Conservation (phyloP, 2,329 filamentous ascomycete species). For the Fusarium neocosmosporiellum region DNA sequence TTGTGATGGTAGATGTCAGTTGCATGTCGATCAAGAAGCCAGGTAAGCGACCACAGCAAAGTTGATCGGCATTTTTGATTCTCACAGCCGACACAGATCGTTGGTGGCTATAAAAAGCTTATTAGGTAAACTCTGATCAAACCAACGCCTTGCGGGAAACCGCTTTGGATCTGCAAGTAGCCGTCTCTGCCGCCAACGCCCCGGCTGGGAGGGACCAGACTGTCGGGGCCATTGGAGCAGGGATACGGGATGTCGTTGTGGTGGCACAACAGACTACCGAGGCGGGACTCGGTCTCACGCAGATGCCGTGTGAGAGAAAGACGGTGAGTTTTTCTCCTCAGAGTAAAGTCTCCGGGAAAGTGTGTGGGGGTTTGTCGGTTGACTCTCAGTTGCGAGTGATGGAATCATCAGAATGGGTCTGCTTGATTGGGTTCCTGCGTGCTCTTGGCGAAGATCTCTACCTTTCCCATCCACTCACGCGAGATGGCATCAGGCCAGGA, state of each 20-base stretch:
- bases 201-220: not conserved
- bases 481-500: slow-evolving; percentile 32
- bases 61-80: slow-evolving; percentile 1
- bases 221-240: slow-evolving; percentile 3
- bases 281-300: slow-evolving; percentile 2
- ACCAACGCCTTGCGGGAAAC: not conserved
- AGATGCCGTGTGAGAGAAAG: not conserved
- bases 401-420: slow-evolving; percentile 1
- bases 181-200: not conserved
- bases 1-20: not conserved
- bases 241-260: not conserved
- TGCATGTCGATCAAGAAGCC: not conserved
- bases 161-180: not conserved
- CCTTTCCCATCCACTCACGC: slow-evolving; percentile 7
- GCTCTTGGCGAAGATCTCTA: slow-evolving; percentile 30
- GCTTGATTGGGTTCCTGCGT: slow-evolving; percentile 9
- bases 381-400: not conserved
- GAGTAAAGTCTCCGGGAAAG: not conserved
- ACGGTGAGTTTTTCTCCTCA: not conserved
- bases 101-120: not conserved
- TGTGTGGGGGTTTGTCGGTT: slow-evolving; percentile 18
- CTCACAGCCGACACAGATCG: slow-evolving; percentile 5
- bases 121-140: not conserved
- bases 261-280: slow-evolving; percentile 18
- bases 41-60: slow-evolving; percentile 1